Evolutionary conservation across 1,139 yeast species (phyloP), one percentile per base, ranked within the genome.

Genomic region (Pichia sp.): DNA sequence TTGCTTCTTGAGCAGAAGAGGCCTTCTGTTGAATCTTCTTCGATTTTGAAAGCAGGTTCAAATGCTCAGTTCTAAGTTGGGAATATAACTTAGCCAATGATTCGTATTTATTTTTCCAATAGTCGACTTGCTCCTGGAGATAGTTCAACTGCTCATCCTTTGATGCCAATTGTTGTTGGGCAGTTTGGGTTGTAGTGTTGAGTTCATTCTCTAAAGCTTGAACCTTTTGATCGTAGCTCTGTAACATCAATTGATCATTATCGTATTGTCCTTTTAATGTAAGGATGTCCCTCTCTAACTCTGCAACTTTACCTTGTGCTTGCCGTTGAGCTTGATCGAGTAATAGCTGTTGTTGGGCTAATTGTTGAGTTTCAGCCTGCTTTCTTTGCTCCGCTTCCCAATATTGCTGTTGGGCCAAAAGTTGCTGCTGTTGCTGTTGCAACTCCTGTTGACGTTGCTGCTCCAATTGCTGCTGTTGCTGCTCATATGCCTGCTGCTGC

Each of bases 1-100:
- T 77, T 0, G 95, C 84, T 58, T 87, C 96, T 56, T 86, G 95
- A 8, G 96, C 96, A 42, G 94, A 82, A 21, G 88, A 82, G 8
- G 93, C 94, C 58, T 84, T 85, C 49, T 87, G 86, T 59, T 87
- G 95, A 38, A 82, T 72, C 49, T 82, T 81, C 56, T 88, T 88
- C 54, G 82, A 82, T 54, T 82, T 82, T 33, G 84, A 71, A 50
- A 88, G 69, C 44, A 87, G 63, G 45, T 80, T 84, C 54, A 88
- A 68, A 58, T 88, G 96, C 58, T 88, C 96, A 60, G 85, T 94
- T 52, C 96, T 81, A 48, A 88, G 68, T 59, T 87, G 96, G 2
- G 95, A 81, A 56, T 88, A 88, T 44, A 88, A 67, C 53, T 86
- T 85, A 5, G 96, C 96, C 48, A 88, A 68, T 0, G 94, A 75